Base-by-base conservation (phyloP, 2,329 filamentous ascomycete species). In the Colletotrichum tofieldiae region DNA sequence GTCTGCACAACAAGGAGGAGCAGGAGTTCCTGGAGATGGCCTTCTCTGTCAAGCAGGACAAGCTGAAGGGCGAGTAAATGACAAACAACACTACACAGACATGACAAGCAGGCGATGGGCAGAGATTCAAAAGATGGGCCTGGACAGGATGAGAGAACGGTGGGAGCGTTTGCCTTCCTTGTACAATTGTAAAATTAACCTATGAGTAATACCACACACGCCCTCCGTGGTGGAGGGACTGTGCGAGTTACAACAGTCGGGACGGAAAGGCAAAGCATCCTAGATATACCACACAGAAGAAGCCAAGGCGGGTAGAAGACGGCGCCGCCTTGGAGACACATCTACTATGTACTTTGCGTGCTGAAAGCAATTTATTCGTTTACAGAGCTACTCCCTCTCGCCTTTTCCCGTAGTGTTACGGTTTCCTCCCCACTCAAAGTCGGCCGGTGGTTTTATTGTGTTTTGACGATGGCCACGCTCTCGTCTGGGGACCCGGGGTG, bases 1-100 rank as follows among this genome's bases (percentile, higher is more conserved):
- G 88, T 55, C 91, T 89, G 67, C 96, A 99, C 84, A 86, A 91
- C 84, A 97, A 96, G 89, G 96, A 99, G 87, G 96, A 98, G 89
- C 89, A 93, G 81, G 94, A 96, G 59, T 84, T 99, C 77, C 84
- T 96, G 76, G 85, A 92, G 80, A 87, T 84, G 83, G 91, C 91
- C 66, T 92, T 92, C 77, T 85, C 83, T 16, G 90, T 92, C 51
- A 90, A 85, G 77, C 90, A 92, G 83, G 90, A 92, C 77, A 92
- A 92, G 85, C 86, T 92, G 66, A 92, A 92, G 86, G 91, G 91
- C 78, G 89, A 91, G 83, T 91, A 88, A 79, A 51, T 14, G 41
- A 45, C 8, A 37, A 35, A 26, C 14, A 61, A 35, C 12, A 52
- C 32, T 35, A 61, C 35, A 68, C 11, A 63, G 32, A 29, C 51